Evolutionary conservation across 1,284 basidiomycete genomes (phyloP).

Genomic region (Cryptococcus neoformans): DNA sequence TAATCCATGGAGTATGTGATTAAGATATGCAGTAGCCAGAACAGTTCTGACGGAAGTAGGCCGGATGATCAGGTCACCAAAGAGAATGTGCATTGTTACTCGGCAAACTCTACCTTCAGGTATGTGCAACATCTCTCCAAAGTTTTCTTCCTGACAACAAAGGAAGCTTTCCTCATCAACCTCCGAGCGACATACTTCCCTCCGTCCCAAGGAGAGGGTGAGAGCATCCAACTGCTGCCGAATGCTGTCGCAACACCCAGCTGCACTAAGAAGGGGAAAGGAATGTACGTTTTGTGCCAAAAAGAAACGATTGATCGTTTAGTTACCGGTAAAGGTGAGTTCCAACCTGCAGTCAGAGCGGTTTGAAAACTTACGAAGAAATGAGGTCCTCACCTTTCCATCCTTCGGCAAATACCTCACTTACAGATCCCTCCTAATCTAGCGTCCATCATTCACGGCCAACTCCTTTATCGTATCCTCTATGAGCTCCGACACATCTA

Average conservation of each 20-base stretch:
- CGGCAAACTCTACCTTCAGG: conserved; percentile 6
- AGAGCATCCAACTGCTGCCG: conserved; percentile 12
- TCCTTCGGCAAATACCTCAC: conserved; percentile 2
- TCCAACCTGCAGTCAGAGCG: not conserved
- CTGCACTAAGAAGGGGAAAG: no score
- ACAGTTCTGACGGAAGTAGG: not conserved
- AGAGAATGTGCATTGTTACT: conserved; percentile 11
- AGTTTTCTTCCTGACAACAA: not conserved
- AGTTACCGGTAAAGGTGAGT: conserved; percentile 7
- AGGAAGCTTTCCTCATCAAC: conserved; percentile 2
- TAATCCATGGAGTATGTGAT: not conserved
- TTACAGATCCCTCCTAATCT: conserved; percentile 13
- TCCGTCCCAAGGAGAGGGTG: not conserved
- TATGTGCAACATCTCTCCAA: not conserved
- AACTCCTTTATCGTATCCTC: conserved; percentile 13
- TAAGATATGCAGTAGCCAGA: not conserved
- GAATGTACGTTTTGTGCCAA: not conserved
- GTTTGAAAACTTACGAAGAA: not conserved
- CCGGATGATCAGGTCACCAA: conserved; percentile 1
- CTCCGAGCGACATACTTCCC: conserved; percentile 12
- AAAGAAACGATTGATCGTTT: conserved; percentile 5
- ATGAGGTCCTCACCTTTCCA: conserved; percentile 8
- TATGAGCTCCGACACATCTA: conserved; percentile 13
- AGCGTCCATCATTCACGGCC: conserved; percentile 9
- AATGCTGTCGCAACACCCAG: conserved; percentile 12